Conservation (phyloP, 352 stramenopile species). For the Nannochloropsis limnetica region DNA sequence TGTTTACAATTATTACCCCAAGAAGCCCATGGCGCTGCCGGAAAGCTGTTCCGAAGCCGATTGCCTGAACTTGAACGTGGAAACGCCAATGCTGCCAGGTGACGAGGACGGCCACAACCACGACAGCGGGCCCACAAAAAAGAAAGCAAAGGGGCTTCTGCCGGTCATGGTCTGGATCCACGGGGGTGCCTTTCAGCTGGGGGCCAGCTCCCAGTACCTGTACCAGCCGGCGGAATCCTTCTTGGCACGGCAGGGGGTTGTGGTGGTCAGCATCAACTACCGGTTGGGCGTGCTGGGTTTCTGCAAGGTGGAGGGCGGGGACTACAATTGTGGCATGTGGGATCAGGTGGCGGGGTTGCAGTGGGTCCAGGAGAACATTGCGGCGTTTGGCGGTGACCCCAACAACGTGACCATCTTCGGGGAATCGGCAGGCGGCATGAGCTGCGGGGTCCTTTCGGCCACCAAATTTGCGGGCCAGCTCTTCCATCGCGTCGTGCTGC, state of each 20-base stretch:
- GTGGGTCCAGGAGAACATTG: conserved; percentile 71
- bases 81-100: conserved; percentile 14
- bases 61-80: not conserved
- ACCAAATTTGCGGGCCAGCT: conserved; percentile 13
- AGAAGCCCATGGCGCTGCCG: conserved; percentile 4
- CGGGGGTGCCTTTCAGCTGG: conserved; percentile 64
- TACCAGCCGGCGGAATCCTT: conserved; percentile 44
- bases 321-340: conserved; percentile 30
- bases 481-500: conserved; percentile 39
- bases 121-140: not conserved
- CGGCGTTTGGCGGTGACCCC: conserved; percentile 67
- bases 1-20: not conserved
- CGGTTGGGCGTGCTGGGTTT: not conserved
- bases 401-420: conserved; percentile 70
- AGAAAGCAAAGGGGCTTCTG: not conserved
- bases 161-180: conserved; percentile 69
- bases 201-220: conserved; percentile 46
- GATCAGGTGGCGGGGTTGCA: conserved; percentile 68
- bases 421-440: conserved; percentile 61
- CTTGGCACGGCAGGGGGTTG: conserved; percentile 49
- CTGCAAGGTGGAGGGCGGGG: not conserved
- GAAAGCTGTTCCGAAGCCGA: not conserved
- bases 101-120: not conserved
- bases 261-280: conserved; percentile 72
- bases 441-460: not conserved